Conservation (phyloP, 768 basidiomycete genomes). For the Trichaptum fuscoviolaceum region DNA sequence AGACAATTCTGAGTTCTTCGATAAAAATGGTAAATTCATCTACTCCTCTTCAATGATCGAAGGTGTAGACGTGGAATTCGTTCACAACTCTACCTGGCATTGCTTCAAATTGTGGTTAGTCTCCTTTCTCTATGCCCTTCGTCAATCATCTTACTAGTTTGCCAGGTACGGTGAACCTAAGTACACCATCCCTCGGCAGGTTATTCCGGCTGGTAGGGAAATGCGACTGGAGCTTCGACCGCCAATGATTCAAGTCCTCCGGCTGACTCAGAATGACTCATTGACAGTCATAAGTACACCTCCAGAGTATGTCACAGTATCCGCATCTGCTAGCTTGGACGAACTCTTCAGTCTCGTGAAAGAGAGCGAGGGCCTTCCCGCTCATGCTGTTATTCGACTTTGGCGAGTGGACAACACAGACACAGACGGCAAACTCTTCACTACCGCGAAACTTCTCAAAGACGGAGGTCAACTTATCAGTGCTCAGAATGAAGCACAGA, state of each 20-base stretch:
- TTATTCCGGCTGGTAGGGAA: conserved; percentile 57
- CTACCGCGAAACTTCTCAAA: conserved; percentile 20
- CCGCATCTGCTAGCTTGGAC: conserved; percentile 45
- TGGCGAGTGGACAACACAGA: conserved; percentile 52
- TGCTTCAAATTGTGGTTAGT: conserved; percentile 66
- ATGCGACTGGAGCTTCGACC: conserved; percentile 69
- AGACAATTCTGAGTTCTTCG: conserved; percentile 65
- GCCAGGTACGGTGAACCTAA: conserved; percentile 66
- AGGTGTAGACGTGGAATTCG: conserved; percentile 65
- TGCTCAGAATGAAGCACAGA: conserved; percentile 32
- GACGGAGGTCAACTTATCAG: conserved; percentile 30
- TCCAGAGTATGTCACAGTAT: conserved; percentile 37
- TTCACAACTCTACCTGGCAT: conserved; percentile 70
- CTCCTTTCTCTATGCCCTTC: conserved; percentile 3
- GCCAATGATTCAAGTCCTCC: conserved; percentile 53
- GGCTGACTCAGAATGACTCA: conserved; percentile 31
- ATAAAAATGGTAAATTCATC: conserved; percentile 41
- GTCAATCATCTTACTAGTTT: conserved; percentile 5
- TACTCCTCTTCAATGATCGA: conserved; percentile 32
- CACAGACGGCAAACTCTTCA: conserved; percentile 25
- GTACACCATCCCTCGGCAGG: conserved; percentile 56
- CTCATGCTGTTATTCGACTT: conserved; percentile 33
- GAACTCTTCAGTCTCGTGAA: conserved; percentile 23
- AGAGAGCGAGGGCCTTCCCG: background rate
- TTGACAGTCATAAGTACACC: background rate